Percentiles rank a stretch among this genome's conserved stretches.
phyloP scores from a whole-genome alignment of 2,329 filamentous ascomycete genomes.

The Penicillium sp. region DNA sequence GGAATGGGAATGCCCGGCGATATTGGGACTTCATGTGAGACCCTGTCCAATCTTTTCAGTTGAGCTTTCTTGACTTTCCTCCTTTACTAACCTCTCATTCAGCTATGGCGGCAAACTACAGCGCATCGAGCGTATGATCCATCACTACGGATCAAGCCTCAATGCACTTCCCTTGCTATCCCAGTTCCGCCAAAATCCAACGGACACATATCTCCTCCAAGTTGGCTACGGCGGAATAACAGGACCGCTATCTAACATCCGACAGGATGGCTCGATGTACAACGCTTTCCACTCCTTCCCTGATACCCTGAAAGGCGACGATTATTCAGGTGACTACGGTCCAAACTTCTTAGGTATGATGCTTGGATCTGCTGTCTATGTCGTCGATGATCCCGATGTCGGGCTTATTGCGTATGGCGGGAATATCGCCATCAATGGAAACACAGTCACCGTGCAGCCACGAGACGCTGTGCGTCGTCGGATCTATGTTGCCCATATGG shows the following conservation, averaged over 20 bases:
- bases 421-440: neutral
- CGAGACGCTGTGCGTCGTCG: neutral
- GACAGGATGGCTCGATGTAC: constrained; percentile 54
- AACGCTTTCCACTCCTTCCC: constrained; percentile 59
- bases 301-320: constrained; percentile 56
- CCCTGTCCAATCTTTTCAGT: neutral
- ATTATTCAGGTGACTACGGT: constrained; percentile 58
- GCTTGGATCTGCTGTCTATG: neutral
- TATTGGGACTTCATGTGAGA: neutral
- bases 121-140: constrained; percentile 52
- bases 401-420: neutral
- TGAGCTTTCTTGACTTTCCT: too few species aligned
- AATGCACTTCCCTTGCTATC: constrained; percentile 57
- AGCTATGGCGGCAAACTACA: constrained; percentile 2
- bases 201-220: neutral
- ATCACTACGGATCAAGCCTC: constrained; percentile 61
- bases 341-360: constrained; percentile 54
- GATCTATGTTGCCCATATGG: neutral
- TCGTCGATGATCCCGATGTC: neutral
- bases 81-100: neutral
- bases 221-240: constrained; percentile 45
- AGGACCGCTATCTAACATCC: constrained; percentile 48
- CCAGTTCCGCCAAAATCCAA: constrained; percentile 44
- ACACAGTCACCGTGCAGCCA: neutral
- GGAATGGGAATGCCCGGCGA: neutral